phyloP scores from a whole-genome alignment of 1,139 yeast genomes.

The Diutina neorugosa region DNA sequence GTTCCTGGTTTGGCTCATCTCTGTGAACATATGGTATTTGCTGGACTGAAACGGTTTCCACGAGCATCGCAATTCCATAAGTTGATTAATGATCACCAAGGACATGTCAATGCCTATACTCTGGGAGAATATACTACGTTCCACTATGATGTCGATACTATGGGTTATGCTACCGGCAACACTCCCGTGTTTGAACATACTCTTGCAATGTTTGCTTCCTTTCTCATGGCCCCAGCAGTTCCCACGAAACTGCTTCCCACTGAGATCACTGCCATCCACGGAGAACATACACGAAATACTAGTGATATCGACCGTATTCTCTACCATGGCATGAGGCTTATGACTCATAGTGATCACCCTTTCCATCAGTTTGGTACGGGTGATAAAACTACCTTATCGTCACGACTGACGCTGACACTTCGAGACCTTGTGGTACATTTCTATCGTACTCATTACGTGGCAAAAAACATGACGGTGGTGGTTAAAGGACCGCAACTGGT shows the following conservation, averaged over 20 bases:
- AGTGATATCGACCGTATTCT: slow-evolving; percentile 30
- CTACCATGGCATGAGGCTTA: slow-evolving; percentile 44
- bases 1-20: slow-evolving; percentile 59
- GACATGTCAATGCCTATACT: slow-evolving; percentile 53
- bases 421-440: slow-evolving; percentile 13
- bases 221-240: slow-evolving; percentile 40
- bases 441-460: slow-evolving; percentile 18
- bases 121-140: slow-evolving; percentile 43
- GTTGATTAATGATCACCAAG: slow-evolving; percentile 34
- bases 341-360: slow-evolving; percentile 31
- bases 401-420: slow-evolving; percentile 16
- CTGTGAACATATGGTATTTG: slow-evolving; percentile 57
- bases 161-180: slow-evolving; percentile 1
- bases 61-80: slow-evolving; percentile 33
- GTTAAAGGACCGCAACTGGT: slow-evolving; percentile 54
- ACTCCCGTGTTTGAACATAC: slow-evolving; percentile 30
- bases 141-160: slow-evolving; percentile 24
- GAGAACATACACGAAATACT: slow-evolving; percentile 48
- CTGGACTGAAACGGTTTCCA: slow-evolving; percentile 46
- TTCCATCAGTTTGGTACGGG: slow-evolving; percentile 40
- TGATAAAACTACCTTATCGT: slow-evolving; percentile 10
- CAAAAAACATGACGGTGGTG: slow-evolving; percentile 41
- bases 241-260: slow-evolving; percentile 24
- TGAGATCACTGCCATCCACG: slow-evolving; percentile 49
- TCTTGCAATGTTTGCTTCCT: slow-evolving; percentile 38